These are phyloP conservation scores for Funneliformis geosporum DNA, from an alignment of 192 early-diverging fungal species.

Conservation along the genomic window DNA sequence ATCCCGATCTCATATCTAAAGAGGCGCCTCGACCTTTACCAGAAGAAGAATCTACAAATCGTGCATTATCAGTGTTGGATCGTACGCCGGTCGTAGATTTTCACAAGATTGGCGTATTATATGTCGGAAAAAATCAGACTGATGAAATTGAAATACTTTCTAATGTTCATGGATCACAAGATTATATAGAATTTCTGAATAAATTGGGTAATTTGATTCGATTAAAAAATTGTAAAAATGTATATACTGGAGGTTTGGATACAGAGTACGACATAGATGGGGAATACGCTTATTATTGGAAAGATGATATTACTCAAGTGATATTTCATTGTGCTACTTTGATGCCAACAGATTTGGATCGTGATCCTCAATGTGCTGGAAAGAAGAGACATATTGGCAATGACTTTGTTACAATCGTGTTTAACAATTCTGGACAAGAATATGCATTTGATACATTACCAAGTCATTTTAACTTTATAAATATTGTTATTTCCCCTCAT, in stretches of 20 bases:
- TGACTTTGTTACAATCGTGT: constrained; percentile 93
- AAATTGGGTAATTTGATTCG: constrained; percentile 75
- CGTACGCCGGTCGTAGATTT: constrained; percentile 86
- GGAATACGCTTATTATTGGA: constrained; percentile 76
- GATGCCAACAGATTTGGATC: constrained; percentile 80
- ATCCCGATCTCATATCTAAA: constrained; percentile 67
- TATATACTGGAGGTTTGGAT: constrained; percentile 90
- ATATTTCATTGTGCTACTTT: constrained; percentile 94
- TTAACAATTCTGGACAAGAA: constrained; percentile 83
- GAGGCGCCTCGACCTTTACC: constrained; percentile 65
- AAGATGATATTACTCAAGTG: constrained; percentile 82
- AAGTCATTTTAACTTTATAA: constrained; percentile 94
- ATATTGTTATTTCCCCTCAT: constrained; percentile 88
- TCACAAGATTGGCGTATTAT: constrained; percentile 95
- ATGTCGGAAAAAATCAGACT: constrained; percentile 83
- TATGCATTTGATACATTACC: constrained; percentile 90
- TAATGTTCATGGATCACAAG: constrained; percentile 84
- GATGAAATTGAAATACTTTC: constrained; percentile 84
- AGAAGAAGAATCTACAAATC: constrained; percentile 71
- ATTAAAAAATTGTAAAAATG: constrained; percentile 64
- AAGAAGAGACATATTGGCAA: constrained; percentile 99
- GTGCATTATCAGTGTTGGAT: constrained; percentile 84
- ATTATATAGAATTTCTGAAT: constrained; percentile 86
- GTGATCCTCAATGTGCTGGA: constrained; percentile 74
- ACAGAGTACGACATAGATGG: constrained; percentile 82